These are phyloP conservation scores for Melanogaster broomeanus DNA, from an alignment of 768 basidiomycete species.

Conservation along the genomic window DNA sequence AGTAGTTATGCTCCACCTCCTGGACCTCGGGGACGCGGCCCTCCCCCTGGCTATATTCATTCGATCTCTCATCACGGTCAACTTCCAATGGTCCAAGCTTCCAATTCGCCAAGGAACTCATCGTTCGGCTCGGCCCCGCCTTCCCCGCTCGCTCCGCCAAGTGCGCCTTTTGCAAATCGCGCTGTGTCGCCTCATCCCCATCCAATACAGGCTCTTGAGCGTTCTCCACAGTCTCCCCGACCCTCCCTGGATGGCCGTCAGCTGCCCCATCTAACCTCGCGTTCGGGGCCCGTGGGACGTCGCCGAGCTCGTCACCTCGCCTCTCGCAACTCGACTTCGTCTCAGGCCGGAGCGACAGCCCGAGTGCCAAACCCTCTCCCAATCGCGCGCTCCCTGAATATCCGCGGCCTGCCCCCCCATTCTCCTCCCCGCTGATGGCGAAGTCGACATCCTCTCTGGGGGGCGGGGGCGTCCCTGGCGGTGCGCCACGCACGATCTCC, in stretches of 20 bases:
- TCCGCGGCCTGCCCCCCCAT: constrained; percentile 37
- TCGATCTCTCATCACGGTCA: background rate
- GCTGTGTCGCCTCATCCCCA: constrained; percentile 41
- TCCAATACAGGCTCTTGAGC: constrained; percentile 21
- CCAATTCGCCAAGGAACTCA: constrained; percentile 3
- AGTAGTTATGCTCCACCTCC: constrained; percentile 18
- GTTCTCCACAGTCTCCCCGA: constrained; percentile 13
- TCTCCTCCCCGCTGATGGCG: constrained; percentile 30
- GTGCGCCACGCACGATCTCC: constrained; percentile 58
- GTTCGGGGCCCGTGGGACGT: constrained; percentile 1
- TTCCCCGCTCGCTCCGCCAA: constrained; percentile 36
- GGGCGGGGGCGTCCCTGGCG: constrained; percentile 29
- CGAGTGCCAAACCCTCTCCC: constrained; percentile 21
- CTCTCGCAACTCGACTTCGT: constrained; percentile 8
- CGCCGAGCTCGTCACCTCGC: constrained; percentile 10
- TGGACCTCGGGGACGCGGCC: constrained; percentile 10
- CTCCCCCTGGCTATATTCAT: background rate
- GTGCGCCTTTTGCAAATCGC: constrained; percentile 41
- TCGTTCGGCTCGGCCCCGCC: constrained; percentile 24
- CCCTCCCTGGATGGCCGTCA: constrained; percentile 16
- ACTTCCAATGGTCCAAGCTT: constrained; percentile 7
- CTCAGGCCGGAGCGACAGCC: constrained; percentile 6
- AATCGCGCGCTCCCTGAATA: constrained; percentile 52
- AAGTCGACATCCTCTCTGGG: constrained; percentile 38
- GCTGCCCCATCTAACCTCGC: constrained; percentile 18